Conservation (phyloP, 805 yeast genomes). For the Brettanomyces anomalus region DNA sequence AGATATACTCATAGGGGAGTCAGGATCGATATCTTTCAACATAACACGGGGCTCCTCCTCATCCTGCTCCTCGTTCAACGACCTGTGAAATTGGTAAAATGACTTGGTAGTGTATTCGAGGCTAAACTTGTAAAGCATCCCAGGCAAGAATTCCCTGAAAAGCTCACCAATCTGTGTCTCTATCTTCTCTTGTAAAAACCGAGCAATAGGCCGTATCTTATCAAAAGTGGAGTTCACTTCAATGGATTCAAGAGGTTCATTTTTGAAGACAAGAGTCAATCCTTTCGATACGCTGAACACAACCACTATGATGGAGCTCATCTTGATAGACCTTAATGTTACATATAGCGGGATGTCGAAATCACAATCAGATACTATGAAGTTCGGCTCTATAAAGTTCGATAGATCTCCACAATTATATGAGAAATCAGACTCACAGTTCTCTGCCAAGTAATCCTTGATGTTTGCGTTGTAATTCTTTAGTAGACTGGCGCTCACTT, state of each 20-base stretch:
- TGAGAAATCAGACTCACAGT: slow-evolving; percentile 6
- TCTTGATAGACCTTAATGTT: slow-evolving; percentile 58
- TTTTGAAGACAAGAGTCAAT: slow-evolving; percentile 75
- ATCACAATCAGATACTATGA: slow-evolving; percentile 54
- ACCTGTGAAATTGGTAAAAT: slow-evolving; percentile 28
- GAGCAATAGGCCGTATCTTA: slow-evolving; percentile 74
- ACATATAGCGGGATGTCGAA: slow-evolving; percentile 74
- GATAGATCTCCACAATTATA: slow-evolving; percentile 2
- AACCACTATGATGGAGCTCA: slow-evolving; percentile 75
- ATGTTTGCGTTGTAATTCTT: slow-evolving; percentile 44
- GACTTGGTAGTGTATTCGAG: slow-evolving; percentile 47
- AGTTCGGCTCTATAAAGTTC: slow-evolving; percentile 56
- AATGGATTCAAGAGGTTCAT: slow-evolving; percentile 80
- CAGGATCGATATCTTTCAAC: slow-evolving; percentile 44
- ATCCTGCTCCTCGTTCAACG: slow-evolving; percentile 23
- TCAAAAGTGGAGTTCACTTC: slow-evolving; percentile 84
- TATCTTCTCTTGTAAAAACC: slow-evolving; percentile 71
- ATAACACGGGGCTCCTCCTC: slow-evolving; percentile 24
- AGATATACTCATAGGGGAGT: slow-evolving; percentile 46
- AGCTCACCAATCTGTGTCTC: slow-evolving; percentile 72
- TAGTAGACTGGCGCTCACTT: slow-evolving; percentile 78
- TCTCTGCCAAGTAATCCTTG: slow-evolving; percentile 20
- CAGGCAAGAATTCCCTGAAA: slow-evolving; percentile 78
- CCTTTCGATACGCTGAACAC: slow-evolving; percentile 80
- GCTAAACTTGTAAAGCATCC: slow-evolving; percentile 66